phyloP scores from a whole-genome alignment of 345 rosid genomes.

The Populus simonii region DNA sequence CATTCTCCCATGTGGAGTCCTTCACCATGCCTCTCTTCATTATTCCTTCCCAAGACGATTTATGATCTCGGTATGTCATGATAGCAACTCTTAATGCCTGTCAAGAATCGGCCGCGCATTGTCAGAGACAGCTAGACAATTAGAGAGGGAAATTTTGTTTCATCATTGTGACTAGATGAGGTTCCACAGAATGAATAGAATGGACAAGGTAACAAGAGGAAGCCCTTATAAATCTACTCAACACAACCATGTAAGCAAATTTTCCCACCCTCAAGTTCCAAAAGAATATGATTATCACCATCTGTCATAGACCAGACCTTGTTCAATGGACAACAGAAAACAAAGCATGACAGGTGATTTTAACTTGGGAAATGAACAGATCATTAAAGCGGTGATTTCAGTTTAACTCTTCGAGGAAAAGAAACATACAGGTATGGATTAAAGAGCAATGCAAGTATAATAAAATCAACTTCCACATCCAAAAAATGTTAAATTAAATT shows the following conservation, averaged over 20 bases:
- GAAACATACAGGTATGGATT: not conserved
- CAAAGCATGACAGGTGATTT: not conserved
- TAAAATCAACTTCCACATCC: not conserved
- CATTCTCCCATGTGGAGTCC: constrained; percentile 82
- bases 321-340: not conserved
- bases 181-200: too few relatives aligned
- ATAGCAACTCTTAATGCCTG: constrained; percentile 70
- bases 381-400: not conserved
- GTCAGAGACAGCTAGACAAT: too few relatives aligned
- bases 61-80: constrained; percentile 68
- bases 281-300: too few relatives aligned
- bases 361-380: not conserved
- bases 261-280: not conserved
- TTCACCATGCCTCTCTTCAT: constrained; percentile 72
- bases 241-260: not conserved
- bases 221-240: not conserved
- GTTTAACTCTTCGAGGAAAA: not conserved
- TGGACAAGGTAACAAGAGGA: too few relatives aligned
- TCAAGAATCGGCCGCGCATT: not conserved
- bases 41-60: constrained; percentile 67
- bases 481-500: not conserved
- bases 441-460: not conserved
- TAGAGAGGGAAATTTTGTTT: too few relatives aligned
- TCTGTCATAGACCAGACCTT: not conserved
- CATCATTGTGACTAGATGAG: too few relatives aligned